Evolutionary conservation across 495 filamentous ascomycete species (phyloP).

Genomic region (Tuber magnatum): DNA sequence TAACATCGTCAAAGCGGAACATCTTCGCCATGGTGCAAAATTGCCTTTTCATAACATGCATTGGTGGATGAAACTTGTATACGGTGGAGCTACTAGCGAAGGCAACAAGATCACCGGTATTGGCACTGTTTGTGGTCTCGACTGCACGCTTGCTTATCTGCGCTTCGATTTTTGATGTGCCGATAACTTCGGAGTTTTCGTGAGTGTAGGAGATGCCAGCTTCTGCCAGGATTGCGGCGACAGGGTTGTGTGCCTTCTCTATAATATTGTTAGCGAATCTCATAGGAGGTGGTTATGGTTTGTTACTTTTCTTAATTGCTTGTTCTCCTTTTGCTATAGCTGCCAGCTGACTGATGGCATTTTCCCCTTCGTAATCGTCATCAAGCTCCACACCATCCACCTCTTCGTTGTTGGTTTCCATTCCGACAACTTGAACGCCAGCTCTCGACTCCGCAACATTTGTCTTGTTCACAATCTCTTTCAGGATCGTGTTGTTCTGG

Average conservation of each 20-base stretch:
- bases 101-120: constrained; percentile 42
- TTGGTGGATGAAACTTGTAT: constrained; percentile 68
- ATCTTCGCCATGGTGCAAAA: constrained; percentile 82
- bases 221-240: constrained; percentile 80
- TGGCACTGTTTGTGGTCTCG: constrained; percentile 51
- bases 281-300: not conserved
- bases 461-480: constrained; percentile 94
- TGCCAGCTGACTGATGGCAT: constrained; percentile 70
- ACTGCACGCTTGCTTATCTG: constrained; percentile 68
- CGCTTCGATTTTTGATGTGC: constrained; percentile 76
- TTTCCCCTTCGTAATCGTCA: constrained; percentile 52
- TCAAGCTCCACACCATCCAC: constrained; percentile 49
- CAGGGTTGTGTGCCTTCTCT: constrained; percentile 54
- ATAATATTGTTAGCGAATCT: constrained; percentile 7
- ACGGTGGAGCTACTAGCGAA: constrained; percentile 25
- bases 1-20: constrained; percentile 68
- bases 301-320: constrained; percentile 36
- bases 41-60: constrained; percentile 67
- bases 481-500: constrained; percentile 69
- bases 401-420: constrained; percentile 59
- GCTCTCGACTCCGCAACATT: constrained; percentile 89
- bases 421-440: constrained; percentile 68
- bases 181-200: constrained; percentile 92
- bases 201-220: constrained; percentile 95
- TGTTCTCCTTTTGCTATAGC: constrained; percentile 57